These are phyloP conservation scores for Grosmannia huntii DNA, from an alignment of 2,329 filamentous ascomycete species.

Conservation along the genomic window DNA sequence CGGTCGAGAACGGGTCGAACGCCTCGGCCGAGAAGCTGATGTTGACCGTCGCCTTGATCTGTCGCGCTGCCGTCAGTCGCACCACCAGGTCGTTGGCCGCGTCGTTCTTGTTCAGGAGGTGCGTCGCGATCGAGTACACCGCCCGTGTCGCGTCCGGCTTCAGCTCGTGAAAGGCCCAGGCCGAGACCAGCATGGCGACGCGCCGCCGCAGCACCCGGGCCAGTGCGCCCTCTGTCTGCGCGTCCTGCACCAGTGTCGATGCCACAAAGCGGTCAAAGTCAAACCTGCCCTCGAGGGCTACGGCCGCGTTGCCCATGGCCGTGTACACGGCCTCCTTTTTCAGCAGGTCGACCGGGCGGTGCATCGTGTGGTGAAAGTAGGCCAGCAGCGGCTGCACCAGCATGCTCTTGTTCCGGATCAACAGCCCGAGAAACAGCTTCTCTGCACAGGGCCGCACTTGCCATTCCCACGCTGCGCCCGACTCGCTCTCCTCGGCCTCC, in stretches of 20 bases:
- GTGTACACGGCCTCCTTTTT: slow-evolving; percentile 93
- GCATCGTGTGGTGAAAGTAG: slow-evolving; percentile 70
- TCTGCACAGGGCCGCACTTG: slow-evolving; percentile 86
- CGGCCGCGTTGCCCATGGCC: slow-evolving; percentile 74
- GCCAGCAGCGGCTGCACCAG: slow-evolving; percentile 66
- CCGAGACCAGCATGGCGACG: slow-evolving; percentile 75
- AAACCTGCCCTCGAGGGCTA: slow-evolving; percentile 59
- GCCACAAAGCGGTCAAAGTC: slow-evolving; percentile 75
- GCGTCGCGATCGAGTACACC: slow-evolving; percentile 80
- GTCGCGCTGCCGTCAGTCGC: slow-evolving; percentile 76
- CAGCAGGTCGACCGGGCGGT: slow-evolving; percentile 53
- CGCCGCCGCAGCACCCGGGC: slow-evolving; percentile 79
- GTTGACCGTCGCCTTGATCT: slow-evolving; percentile 67
- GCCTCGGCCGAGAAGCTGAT: slow-evolving; percentile 63
- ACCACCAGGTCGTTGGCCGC: slow-evolving; percentile 82
- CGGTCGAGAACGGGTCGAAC: slow-evolving; percentile 67
- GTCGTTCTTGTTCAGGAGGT: slow-evolving; percentile 67
- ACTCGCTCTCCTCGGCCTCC: slow-evolving; percentile 79
- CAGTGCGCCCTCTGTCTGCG: slow-evolving; percentile 46
- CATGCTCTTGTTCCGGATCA: slow-evolving; percentile 76
- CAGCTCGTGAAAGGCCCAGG: slow-evolving; percentile 77
- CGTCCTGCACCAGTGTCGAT: slow-evolving; percentile 64
- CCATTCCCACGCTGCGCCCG: slow-evolving; percentile 80
- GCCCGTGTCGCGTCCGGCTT: slow-evolving; percentile 54
- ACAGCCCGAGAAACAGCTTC: slow-evolving; percentile 82